Conservation (phyloP, 2,329 filamentous ascomycete genomes). For the Dactylellina parvicollis region DNA sequence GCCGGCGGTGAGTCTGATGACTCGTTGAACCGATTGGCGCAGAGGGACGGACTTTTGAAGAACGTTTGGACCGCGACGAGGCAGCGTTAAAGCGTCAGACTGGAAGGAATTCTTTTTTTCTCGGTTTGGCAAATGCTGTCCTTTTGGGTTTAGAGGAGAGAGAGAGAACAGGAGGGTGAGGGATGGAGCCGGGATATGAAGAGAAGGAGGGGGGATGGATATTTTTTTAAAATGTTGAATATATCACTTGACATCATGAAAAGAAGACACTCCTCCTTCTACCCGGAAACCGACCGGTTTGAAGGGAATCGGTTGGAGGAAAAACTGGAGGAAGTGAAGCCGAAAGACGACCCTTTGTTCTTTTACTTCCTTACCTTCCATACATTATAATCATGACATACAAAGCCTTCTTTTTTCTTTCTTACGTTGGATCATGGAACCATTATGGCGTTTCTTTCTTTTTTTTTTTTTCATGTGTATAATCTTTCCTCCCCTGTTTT, state of each 20-base stretch:
- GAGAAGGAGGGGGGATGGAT: not conserved
- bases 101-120: not conserved
- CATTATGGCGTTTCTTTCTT: not conserved
- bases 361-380: not conserved
- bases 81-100: slow-evolving; percentile 64
- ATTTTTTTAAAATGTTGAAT: not conserved
- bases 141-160: not conserved
- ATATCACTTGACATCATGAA: not conserved
- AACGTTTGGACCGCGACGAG: slow-evolving; percentile 85
- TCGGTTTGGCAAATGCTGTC: not conserved
- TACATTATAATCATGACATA: not conserved
- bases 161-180: not conserved
- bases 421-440: not conserved
- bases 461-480: slow-evolving; percentile 31
- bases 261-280: not conserved
- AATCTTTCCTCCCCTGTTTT: not conserved
- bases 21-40: slow-evolving; percentile 89
- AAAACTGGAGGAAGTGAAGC: too few species aligned
- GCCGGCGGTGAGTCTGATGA: slow-evolving; percentile 99
- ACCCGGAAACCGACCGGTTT: not conserved
- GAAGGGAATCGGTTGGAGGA: too few species aligned
- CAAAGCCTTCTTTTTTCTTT: not conserved
- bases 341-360: not conserved
- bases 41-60: slow-evolving; percentile 97
- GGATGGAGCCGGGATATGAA: not conserved